Evolutionary conservation across 306 rosid species (phyloP).

Genomic region (Begonia masoniana): DNA sequence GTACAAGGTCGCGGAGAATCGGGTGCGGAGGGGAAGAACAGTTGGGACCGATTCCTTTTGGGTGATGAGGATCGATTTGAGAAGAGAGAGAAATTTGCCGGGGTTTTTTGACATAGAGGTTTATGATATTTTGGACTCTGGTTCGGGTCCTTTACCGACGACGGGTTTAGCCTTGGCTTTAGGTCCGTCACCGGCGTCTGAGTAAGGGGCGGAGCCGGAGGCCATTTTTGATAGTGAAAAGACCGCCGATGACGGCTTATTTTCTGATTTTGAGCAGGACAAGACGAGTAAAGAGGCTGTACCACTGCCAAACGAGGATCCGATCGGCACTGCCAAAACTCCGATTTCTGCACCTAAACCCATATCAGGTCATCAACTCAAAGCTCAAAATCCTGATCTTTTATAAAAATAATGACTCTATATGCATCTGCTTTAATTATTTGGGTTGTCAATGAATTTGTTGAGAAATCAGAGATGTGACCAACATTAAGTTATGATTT

Average conservation of each 20-base stretch:
- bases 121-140: constrained; percentile 71
- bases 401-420: too few species aligned
- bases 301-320: constrained; percentile 17
- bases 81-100: constrained; percentile 83
- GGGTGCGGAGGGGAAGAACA: too few species aligned
- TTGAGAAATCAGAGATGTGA: too few species aligned
- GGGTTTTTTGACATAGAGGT: constrained; percentile 88
- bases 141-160: constrained; percentile 20
- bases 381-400: too few species aligned
- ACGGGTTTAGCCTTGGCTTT: constrained; percentile 9
- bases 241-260: constrained; percentile 60
- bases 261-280: constrained; percentile 67
- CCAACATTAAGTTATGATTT: too few species aligned
- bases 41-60: constrained; percentile 71
- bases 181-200: constrained; percentile 10
- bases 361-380: constrained; percentile 38
- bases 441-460: too few species aligned
- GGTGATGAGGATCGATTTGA: constrained; percentile 86
- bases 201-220: constrained; percentile 22
- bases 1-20: too few species aligned
- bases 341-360: constrained; percentile 46
- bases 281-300: constrained; percentile 37
- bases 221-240: constrained; percentile 45
- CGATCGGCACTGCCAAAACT: constrained; percentile 8
- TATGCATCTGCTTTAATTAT: too few species aligned